phyloP scores from a whole-genome alignment of 192 early-diverging fungal genomes.

The Mortierella antarctica region DNA sequence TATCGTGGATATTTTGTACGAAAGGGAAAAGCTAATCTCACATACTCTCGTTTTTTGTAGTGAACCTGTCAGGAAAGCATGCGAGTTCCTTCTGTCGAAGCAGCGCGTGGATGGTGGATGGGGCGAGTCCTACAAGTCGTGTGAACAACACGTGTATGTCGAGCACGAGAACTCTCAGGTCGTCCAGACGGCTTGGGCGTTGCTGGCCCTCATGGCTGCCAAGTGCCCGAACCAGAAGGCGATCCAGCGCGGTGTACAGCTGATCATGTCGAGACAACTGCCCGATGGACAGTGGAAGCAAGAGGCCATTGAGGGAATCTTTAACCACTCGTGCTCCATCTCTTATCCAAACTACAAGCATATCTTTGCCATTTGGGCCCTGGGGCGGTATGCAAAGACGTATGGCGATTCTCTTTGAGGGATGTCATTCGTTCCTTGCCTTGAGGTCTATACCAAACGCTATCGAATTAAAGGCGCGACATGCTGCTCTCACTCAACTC shows the following conservation, averaged over 20 bases:
- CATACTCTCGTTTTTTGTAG: slow-evolving; percentile 42
- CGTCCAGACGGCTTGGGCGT: slow-evolving; percentile 89
- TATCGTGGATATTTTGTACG: slow-evolving; percentile 7
- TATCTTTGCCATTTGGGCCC: slow-evolving; percentile 91
- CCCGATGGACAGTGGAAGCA: slow-evolving; percentile 95
- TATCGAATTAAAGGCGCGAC: too few species aligned
- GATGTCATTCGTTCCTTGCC: too few species aligned
- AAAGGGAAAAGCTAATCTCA: neutral
- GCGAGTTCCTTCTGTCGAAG: slow-evolving; percentile 90
- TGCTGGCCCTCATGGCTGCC: slow-evolving; percentile 91
- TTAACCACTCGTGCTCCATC: slow-evolving; percentile 90
- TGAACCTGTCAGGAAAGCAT: slow-evolving; percentile 73
- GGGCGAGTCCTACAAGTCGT: slow-evolving; percentile 96
- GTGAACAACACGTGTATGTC: slow-evolving; percentile 73
- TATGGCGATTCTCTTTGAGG: slow-evolving; percentile 62
- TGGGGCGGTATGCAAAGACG: slow-evolving; percentile 82
- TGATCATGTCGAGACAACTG: slow-evolving; percentile 89
- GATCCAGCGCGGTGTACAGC: slow-evolving; percentile 73
- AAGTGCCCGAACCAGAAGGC: slow-evolving; percentile 79
- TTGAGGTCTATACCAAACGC: too few species aligned
- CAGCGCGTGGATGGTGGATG: slow-evolving; percentile 96
- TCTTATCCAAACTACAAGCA: slow-evolving; percentile 97
- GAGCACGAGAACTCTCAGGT: slow-evolving; percentile 86
- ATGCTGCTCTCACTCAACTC: too few species aligned
- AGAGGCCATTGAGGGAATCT: slow-evolving; percentile 98